Percentiles rank a stretch among this genome's conserved stretches.
These are phyloP conservation scores for Auricularia sp. DNA, from an alignment of 768 basidiomycete genomes.

Conservation along the genomic window DNA sequence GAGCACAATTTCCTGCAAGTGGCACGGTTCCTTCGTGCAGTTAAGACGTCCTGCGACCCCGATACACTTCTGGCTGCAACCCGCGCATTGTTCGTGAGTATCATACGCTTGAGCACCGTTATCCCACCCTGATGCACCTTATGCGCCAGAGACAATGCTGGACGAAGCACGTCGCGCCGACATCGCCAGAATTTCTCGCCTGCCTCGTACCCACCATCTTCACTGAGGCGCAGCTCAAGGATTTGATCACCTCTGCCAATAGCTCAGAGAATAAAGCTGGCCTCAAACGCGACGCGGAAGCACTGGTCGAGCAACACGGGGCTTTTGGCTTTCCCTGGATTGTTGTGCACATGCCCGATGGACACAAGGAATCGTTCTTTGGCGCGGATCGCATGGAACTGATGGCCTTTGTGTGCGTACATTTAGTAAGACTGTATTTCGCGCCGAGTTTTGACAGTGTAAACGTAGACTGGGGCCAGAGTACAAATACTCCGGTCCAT, in stretches of 20 bases:
- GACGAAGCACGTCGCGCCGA: not conserved
- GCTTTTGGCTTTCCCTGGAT: conserved; percentile 7
- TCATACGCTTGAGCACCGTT: not conserved
- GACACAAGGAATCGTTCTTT: not conserved
- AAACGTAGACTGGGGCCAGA: not conserved
- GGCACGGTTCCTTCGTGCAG: not conserved
- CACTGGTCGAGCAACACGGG: conserved; percentile 1
- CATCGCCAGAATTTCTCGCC: conserved; percentile 1
- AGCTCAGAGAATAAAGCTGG: not conserved
- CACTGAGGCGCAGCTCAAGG: not conserved
- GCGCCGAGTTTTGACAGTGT: not conserved
- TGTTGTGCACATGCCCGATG: conserved; percentile 1
- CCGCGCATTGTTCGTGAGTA: not conserved
- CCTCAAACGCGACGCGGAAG: not conserved
- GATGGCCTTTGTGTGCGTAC: conserved; percentile 3
- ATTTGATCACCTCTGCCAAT: not conserved
- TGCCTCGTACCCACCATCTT: not conserved
- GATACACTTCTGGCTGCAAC: not conserved
- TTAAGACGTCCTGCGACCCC: not conserved
- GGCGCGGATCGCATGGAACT: conserved; percentile 1
- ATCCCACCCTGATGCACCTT: not conserved
- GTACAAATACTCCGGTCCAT: not conserved
- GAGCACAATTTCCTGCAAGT: not conserved
- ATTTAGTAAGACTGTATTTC: not conserved
- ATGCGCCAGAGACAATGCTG: not conserved